These are phyloP conservation scores for Capsicum chinense DNA, from an alignment of 257 asterid genomes.

Conservation along the genomic window DNA sequence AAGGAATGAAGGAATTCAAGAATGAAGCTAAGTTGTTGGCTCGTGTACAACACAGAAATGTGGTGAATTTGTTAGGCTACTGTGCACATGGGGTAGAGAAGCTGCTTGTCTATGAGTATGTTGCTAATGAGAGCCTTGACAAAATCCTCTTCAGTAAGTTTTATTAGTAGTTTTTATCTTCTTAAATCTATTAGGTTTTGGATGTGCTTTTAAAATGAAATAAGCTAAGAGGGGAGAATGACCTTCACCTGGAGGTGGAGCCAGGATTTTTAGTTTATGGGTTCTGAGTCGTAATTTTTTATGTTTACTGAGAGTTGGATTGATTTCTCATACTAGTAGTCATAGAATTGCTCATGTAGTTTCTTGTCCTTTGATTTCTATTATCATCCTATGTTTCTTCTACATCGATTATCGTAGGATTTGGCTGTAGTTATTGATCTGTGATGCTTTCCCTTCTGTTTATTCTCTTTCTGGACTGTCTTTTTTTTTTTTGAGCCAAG, in stretches of 20 bases:
- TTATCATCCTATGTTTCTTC: too few species aligned
- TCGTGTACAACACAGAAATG: slow-evolving; percentile 86
- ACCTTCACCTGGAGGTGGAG: not conserved
- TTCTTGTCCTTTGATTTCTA: too few species aligned
- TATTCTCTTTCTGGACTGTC: too few species aligned
- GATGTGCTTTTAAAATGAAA: not conserved
- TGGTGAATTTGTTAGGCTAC: slow-evolving; percentile 89
- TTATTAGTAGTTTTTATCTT: not conserved
- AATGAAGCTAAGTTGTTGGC: slow-evolving; percentile 89
- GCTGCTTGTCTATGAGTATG: slow-evolving; percentile 87
- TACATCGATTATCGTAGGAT: too few species aligned
- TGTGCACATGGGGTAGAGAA: slow-evolving; percentile 70
- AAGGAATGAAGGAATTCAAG: slow-evolving; percentile 81
- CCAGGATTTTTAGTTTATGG: not conserved
- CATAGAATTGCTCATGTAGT: too few species aligned
- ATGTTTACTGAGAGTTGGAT: too few species aligned
- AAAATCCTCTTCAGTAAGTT: slow-evolving; percentile 90
- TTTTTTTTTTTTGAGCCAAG: too few species aligned
- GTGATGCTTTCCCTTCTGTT: too few species aligned
- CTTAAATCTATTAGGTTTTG: not conserved
- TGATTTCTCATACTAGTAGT: too few species aligned
- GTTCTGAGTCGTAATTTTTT: too few species aligned
- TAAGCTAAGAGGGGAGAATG: not conserved
- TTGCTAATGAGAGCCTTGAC: slow-evolving; percentile 87
- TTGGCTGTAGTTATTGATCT: too few species aligned